Percentiles rank a stretch among this genome's conserved stretches.
Evolutionary conservation across 176 grass and related monocot species (phyloP).

Genomic region (Aegilops longissima): DNA sequence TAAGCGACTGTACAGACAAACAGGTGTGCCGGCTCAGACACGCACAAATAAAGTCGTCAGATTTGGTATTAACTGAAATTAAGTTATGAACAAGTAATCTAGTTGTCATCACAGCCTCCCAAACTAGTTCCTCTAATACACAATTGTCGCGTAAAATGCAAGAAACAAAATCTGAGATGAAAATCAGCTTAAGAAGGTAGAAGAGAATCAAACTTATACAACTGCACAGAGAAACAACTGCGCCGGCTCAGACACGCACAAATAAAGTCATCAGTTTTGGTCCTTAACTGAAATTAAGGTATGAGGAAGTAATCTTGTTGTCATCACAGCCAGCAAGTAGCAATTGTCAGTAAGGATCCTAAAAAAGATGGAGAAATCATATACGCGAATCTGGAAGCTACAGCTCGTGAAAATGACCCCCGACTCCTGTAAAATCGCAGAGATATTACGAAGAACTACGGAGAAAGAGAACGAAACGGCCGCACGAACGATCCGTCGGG

Average conservation of each 20-base stretch:
- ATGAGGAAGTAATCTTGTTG: constrained; percentile 33
- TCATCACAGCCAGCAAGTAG: constrained; percentile 31
- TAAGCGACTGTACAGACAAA: not conserved
- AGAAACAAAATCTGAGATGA: not conserved
- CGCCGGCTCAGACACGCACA: constrained; percentile 76
- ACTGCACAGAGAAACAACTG: not conserved
- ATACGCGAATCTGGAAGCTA: constrained; percentile 12
- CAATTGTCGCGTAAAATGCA: not conserved
- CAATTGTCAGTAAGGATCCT: not conserved
- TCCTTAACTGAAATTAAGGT: constrained; percentile 37
- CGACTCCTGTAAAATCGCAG: not conserved
- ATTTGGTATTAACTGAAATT: constrained; percentile 19
- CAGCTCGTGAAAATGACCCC: not conserved
- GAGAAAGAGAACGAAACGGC: not conserved
- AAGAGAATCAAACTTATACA: not conserved
- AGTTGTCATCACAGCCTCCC: constrained; percentile 51
- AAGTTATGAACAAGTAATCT: constrained; percentile 33
- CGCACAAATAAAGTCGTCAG: constrained; percentile 66
- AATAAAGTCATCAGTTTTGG: constrained; percentile 68
- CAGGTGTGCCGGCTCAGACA: constrained; percentile 51
- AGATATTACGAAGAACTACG: not conserved
- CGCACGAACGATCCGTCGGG: not conserved
- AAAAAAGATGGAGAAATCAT: not conserved
- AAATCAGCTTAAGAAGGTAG: not conserved
- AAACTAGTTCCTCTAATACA: not conserved